These are phyloP conservation scores for Bjerkandera adusta DNA, from an alignment of 1,284 basidiomycete species.

Conservation along the genomic window DNA sequence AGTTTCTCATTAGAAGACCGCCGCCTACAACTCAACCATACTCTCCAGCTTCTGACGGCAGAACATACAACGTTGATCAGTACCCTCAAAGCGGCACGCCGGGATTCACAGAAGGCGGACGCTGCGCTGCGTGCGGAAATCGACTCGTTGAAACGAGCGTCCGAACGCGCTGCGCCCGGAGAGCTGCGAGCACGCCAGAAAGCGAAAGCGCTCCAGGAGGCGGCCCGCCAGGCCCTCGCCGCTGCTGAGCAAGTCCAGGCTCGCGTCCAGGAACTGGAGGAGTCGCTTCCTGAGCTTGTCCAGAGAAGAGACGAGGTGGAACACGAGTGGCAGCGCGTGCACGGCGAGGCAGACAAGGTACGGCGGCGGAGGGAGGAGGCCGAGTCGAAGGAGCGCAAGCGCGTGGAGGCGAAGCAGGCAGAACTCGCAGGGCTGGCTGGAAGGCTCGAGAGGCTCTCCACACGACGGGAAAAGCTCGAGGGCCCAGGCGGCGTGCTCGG, in stretches of 20 bases:
- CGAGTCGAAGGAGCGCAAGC: conserved; percentile 39
- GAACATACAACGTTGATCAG: conserved; percentile 61
- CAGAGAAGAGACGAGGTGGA: conserved; percentile 43
- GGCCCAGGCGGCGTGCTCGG: conserved; percentile 34
- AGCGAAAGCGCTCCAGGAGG: conserved; percentile 73
- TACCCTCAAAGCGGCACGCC: conserved; percentile 64
- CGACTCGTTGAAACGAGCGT: conserved; percentile 67
- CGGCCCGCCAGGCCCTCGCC: conserved; percentile 64
- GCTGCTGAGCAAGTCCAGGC: conserved; percentile 56
- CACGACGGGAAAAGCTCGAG: conserved; percentile 58
- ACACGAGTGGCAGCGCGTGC: conserved; percentile 42
- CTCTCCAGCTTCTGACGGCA: conserved; percentile 49
- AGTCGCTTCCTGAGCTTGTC: conserved; percentile 46
- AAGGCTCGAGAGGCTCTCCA: conserved; percentile 51
- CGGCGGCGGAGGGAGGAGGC: conserved; percentile 32
- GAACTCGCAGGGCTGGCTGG: conserved; percentile 39
- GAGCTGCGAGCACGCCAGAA: conserved; percentile 74
- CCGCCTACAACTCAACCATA: conserved; percentile 56
- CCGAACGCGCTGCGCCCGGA: conserved; percentile 62
- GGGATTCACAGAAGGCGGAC: conserved; percentile 74
- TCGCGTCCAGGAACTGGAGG: conserved; percentile 48
- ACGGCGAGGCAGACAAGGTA: conserved; percentile 31
- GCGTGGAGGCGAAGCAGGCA: conserved; percentile 41
- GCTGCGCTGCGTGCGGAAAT: conserved; percentile 73
- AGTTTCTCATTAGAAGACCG: conserved; percentile 54